Conservation (phyloP, 805 yeast genomes). For the Schwanniomyces polymorphus region DNA sequence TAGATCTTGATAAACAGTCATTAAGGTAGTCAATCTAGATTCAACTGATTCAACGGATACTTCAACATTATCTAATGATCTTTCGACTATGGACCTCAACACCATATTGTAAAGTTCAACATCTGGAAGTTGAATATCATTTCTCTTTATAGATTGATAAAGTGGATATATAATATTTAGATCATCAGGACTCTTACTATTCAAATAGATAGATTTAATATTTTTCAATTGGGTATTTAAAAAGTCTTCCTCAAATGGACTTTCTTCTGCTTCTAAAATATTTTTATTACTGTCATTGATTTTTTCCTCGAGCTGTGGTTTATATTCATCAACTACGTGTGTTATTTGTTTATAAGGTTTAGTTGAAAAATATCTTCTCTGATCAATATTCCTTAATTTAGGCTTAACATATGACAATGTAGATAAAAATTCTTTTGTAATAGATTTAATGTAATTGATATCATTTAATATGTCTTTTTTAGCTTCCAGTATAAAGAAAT, state of each 20-base stretch:
- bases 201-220: slow-evolving; percentile 17
- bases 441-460: slow-evolving; percentile 21
- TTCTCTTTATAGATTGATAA: slow-evolving; percentile 41
- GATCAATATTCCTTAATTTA: not conserved
- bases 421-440: slow-evolving; percentile 20
- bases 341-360: not conserved
- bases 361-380: slow-evolving; percentile 6
- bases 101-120: slow-evolving; percentile 54
- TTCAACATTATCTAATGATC: slow-evolving; percentile 46
- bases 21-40: slow-evolving; percentile 57
- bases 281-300: not conserved
- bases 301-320: not conserved
- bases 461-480: slow-evolving; percentile 29
- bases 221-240: slow-evolving; percentile 16
- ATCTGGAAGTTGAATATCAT: slow-evolving; percentile 45
- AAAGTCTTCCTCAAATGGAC: slow-evolving; percentile 18
- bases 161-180: slow-evolving; percentile 37
- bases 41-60: slow-evolving; percentile 43
- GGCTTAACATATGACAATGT: slow-evolving; percentile 16
- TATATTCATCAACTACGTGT: not conserved
- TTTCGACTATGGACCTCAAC: slow-evolving; percentile 50
- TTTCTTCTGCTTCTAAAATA: not conserved
- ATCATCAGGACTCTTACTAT: slow-evolving; percentile 17
- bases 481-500: slow-evolving; percentile 29
- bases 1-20: slow-evolving; percentile 70